These are phyloP conservation scores for Lactarius quietus DNA, from an alignment of 768 basidiomycete species.

Conservation along the genomic window DNA sequence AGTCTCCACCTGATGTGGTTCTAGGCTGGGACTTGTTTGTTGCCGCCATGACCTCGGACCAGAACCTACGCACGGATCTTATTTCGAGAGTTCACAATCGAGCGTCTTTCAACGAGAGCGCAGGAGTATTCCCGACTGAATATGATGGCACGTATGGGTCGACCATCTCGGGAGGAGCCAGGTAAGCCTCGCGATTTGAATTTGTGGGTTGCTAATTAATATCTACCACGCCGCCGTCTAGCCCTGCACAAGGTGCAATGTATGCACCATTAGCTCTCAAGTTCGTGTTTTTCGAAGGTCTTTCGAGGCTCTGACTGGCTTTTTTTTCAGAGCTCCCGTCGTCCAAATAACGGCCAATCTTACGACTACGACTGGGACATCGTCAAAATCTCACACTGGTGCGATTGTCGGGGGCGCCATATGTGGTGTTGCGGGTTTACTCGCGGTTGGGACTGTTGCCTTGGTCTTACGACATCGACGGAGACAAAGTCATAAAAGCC, in stretches of 20 bases:
- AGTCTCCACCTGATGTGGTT: neutral
- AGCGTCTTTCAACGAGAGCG: slow-evolving; percentile 8
- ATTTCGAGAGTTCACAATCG: slow-evolving; percentile 15
- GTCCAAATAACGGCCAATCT: neutral
- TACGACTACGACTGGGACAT: neutral
- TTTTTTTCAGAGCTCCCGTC: neutral
- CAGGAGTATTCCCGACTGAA: slow-evolving; percentile 10
- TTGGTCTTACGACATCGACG: slow-evolving; percentile 10
- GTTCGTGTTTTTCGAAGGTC: slow-evolving; percentile 10
- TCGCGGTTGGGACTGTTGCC: neutral
- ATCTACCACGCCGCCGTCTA: neutral
- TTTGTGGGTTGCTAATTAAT: neutral
- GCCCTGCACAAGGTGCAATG: slow-evolving; percentile 28
- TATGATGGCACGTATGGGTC: slow-evolving; percentile 10
- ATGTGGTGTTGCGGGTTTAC: slow-evolving; percentile 9
- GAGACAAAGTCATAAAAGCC: neutral
- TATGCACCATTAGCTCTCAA: slow-evolving; percentile 27
- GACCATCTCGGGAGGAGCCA: slow-evolving; percentile 10
- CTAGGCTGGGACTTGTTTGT: neutral
- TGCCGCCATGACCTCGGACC: slow-evolving; percentile 1
- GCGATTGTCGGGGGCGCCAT: slow-evolving; percentile 23
- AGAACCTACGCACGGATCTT: slow-evolving; percentile 1
- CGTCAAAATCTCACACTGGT: slow-evolving; percentile 4
- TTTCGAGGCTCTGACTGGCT: neutral
- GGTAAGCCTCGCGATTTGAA: slow-evolving; percentile 5